Conservation (phyloP, 2,329 filamentous ascomycete species). For the Cladosporium halotolerans region DNA sequence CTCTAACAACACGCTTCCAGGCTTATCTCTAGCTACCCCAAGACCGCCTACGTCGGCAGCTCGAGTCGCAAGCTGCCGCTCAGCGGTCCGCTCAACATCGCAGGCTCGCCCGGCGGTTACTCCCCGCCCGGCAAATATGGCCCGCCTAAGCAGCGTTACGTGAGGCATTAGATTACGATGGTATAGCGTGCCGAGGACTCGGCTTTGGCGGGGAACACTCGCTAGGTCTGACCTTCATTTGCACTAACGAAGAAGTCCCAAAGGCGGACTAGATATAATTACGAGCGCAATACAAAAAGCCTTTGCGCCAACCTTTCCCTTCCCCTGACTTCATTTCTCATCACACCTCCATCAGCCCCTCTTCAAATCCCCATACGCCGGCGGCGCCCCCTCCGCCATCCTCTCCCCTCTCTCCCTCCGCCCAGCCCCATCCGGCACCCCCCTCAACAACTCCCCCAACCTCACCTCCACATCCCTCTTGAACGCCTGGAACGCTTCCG, state of each 20-base stretch:
- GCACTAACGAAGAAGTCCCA: no score
- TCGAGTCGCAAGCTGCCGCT: conserved; percentile 54
- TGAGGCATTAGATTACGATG: not conserved
- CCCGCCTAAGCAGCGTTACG: conserved; percentile 3
- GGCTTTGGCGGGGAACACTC: no score
- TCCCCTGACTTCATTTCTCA: not conserved
- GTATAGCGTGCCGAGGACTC: no score
- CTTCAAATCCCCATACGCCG: conserved; percentile 13
- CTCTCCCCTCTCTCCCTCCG: not conserved
- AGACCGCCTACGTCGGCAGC: conserved; percentile 55
- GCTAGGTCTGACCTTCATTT: no score
- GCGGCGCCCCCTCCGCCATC: conserved; percentile 3
- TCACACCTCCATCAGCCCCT: not conserved
- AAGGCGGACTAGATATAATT: not conserved
- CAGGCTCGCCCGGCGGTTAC: conserved; percentile 1
- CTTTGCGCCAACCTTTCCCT: not conserved
- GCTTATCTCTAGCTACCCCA: conserved; percentile 51
- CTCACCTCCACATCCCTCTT: conserved; percentile 20
- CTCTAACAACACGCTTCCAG: conserved; percentile 9
- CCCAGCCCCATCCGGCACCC: conserved; percentile 13
- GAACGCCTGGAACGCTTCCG: conserved; percentile 21
- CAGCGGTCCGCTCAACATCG: conserved; percentile 18
- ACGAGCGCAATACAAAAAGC: not conserved
- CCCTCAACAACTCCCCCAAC: conserved; percentile 18
- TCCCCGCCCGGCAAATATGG: not conserved